A percentile compares a stretch with the other conserved stretches of the same genome.
Conservation (phyloP, 2,329 filamentous ascomycete species). For the Ascosphaera pollenicola region DNA sequence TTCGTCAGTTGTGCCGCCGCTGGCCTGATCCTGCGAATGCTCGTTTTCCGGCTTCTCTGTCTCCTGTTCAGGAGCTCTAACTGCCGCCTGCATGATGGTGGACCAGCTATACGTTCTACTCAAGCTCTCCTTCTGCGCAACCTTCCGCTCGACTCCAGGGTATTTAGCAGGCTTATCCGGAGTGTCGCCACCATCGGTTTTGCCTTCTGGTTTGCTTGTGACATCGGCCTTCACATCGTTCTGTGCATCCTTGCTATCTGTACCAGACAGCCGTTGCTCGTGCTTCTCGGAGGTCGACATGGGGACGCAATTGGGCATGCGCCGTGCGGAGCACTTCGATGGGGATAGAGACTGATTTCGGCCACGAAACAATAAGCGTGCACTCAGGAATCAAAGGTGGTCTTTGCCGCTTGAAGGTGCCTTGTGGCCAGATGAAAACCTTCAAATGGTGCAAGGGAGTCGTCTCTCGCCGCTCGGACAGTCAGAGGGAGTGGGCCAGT, state of each 20-base stretch:
- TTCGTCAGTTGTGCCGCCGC: neutral
- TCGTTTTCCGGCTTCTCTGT: neutral
- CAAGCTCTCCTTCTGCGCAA: neutral
- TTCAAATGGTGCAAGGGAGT: neutral
- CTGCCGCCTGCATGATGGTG: neutral
- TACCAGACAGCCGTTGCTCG: neutral
- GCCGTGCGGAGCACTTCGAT: no score
- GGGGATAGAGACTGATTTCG: no score
- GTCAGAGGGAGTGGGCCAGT: neutral
- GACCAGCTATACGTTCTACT: neutral
- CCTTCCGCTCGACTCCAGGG: neutral
- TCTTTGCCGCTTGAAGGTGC: no score
- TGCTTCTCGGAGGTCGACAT: neutral
- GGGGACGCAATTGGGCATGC: neutral
- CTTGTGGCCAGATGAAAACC: no score
- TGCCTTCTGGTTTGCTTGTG: neutral
- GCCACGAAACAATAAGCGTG: no score
- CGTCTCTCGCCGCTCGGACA: neutral
- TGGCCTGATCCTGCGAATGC: neutral
- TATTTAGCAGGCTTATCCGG: neutral
- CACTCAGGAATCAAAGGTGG: no score
- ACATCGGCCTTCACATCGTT: constrained; percentile 1
- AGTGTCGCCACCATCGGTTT: neutral
- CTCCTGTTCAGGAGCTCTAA: neutral
- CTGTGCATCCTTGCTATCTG: constrained; percentile 2